Evolutionary conservation across 495 filamentous ascomycete genomes (phyloP), one percentile per base, ranked within the genome.

Genomic region (Penicillium canescens): DNA sequence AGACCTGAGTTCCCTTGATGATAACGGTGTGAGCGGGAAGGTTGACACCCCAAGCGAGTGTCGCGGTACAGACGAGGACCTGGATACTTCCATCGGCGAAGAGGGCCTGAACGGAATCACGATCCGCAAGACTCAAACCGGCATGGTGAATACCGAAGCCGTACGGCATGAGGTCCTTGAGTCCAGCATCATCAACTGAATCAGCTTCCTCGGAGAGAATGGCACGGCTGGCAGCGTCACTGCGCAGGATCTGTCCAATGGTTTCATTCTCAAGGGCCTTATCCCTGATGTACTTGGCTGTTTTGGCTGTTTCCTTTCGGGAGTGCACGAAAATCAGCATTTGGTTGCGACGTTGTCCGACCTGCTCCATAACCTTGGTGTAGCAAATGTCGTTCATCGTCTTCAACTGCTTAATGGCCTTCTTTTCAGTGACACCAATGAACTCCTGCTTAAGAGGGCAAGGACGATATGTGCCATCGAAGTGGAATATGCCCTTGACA

Each of bases 241-340:
- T 91, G 53, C 92, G 87, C 42, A 99, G 77, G 45, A 99, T 96
- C 68, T 96, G 90, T 31, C 92, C 90, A 52, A 99, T 99, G 0
- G 93, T 97, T 63, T 97, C 94, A 80, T 89, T 81, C 66, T 99
- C 94, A 8, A 98, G 65, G 1, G 95, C 94, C 69, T 96, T 97
- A 75, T 99, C 94, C 46, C 92, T 79, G 62, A 99, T 89, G 67
- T 96, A 96, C 69, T 88, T 91, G 6, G 93, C 94, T 0, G 94
- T 99, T 71, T 98, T 99, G 5, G 92, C 91, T 0, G 94, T 99
- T 64, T 99, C 94, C 67, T 99, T 99, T 50, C 94, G 78, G 21
- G 94, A 99, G 65, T 99, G 94, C 16, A 98, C 94, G 60, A 99
- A 99, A 44, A 99, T 93, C 39, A 99, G 83, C 91, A 99, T 96